Base-by-base conservation (phyloP, 2,329 filamentous ascomycete genomes). In the Penicillium sp. region DNA sequence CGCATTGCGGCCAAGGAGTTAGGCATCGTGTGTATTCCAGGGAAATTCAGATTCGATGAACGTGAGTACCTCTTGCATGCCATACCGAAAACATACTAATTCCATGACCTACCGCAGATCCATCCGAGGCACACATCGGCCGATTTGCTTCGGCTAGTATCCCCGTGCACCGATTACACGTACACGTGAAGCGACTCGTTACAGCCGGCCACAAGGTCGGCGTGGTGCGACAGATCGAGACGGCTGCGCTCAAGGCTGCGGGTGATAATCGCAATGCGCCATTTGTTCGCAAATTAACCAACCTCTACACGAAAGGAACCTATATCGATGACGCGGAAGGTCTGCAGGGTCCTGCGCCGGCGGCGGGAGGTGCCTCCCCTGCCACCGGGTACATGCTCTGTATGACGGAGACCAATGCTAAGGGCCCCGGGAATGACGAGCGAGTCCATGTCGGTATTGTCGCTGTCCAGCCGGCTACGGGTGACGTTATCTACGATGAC, bases 281-380 rank as follows among this genome's bases (percentile, higher is more conserved):
- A 0, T 99, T 99, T 67, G 85, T 91, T 38, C 87, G 94, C 36
- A 94, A 96, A 68, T 85, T 99, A 67, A 97, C 94, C 16, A 97
- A 96, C 69, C 82, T 99, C 7, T 99, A 99, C 76, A 99, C 94
- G 9, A 99, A 97, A 74, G 94, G 92, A 43, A 99, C 94, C 2
- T 99, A 97, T 67, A 88, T 99, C 55, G 94, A 97, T 69, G 94
- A 99, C 72, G 83, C 90, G 10, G 93, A 94, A 60, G 91, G 91
- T 27, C 75, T 96, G 5, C 88, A 90, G 51, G 66, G 77, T 54
- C 68, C 79, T 68, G 64, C 78, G 60, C 79, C 82, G 39, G 80
- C 83, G 1, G 82, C 86, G 0, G 85, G 83, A n/a, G 79, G 81
- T 21, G 65, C 68, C 4, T 81, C 84, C 4, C 79, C 81, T 10